Evolutionary conservation across 2,329 filamentous ascomycete genomes (phyloP), one percentile per base, ranked within the genome.

Genomic region (Aureobasidium pullulans): DNA sequence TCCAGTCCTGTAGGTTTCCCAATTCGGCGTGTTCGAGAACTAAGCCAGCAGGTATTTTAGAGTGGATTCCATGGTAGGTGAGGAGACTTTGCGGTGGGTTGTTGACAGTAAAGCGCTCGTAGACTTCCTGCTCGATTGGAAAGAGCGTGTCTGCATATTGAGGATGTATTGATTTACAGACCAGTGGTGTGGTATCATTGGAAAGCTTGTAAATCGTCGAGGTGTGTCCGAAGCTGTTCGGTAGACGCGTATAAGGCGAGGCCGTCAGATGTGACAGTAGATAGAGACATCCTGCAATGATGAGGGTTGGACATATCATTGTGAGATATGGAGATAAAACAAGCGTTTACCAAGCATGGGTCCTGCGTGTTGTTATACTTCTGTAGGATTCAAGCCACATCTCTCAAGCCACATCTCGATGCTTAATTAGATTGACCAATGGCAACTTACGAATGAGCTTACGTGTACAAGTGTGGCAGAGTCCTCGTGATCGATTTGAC

Each of bases 81-180:
- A 60, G 32, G 2, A 63, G 32, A n/a, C 56, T 56, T 8, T 36
- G 23, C 13, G 62, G 62, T 16, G 31, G 44, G 39, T 59, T 28
- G 23, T 56, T 10, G 6, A 44, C 50, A 8, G 57, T 19, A 49
- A 63, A 63, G 13, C 62, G 46, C 16, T 61, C 34, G 28, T 63
- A 59, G 16, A 48, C 62, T 47, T 52, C 47, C 19, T 48, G 47
- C 47, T 61, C 62, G 28, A 44, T 39, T 11, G 40, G 19, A 1
- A 59, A 59, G 15, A 54, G 42, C 6, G n/a, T 49, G 6, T 60
- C 23, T 15, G 47, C 37, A 36, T n/a, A 59, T 2, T 50, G 36
- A 6, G 39, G 19, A 16, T 40, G 36, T 9, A 59, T 23, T 6
- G 44, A 48, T 59, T 59, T 59, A 32, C 44, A 50, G 8, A 59